Conservation (phyloP, 2,329 filamentous ascomycete genomes). For the Botrytis medusae region DNA sequence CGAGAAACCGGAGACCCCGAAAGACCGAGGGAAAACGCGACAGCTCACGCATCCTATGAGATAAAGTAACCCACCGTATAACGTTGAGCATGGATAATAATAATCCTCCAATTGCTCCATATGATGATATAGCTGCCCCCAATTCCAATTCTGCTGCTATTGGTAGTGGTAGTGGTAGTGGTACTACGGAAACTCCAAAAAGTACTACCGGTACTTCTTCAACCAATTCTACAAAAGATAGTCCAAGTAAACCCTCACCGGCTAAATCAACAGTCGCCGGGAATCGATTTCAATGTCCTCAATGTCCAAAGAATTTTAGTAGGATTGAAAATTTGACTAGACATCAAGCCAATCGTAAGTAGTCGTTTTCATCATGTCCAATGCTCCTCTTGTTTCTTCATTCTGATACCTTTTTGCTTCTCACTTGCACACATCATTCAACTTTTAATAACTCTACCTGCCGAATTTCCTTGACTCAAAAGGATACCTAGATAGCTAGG, state of each 20-base stretch:
- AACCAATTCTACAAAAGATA: not conserved
- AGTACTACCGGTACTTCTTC: conserved; percentile 2
- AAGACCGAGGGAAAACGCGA: not conserved
- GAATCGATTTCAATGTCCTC: conserved; percentile 35
- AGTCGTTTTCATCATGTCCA: not conserved
- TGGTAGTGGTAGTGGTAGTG: not conserved
- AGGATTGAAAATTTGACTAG: conserved; percentile 38
- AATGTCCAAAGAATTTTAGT: conserved; percentile 38
- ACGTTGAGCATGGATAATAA: not conserved
- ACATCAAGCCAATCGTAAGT: conserved; percentile 39
- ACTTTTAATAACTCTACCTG: not conserved
- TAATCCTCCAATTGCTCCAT: not conserved
- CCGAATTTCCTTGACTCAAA: not conserved
- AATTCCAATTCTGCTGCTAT: not conserved
- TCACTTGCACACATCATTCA: not conserved
- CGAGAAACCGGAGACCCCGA: not conserved
- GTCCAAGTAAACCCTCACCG: not conserved
- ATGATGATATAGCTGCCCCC: not conserved
- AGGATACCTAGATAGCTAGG: not conserved
- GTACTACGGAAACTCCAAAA: not conserved
- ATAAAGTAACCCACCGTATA: not conserved
- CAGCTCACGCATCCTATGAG: not conserved
- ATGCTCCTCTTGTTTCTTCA: not conserved
- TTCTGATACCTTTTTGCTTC: not conserved
- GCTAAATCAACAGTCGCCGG: conserved; percentile 19